Base-by-base conservation (phyloP, 306 rosid species). In the Begonia fuchsioides region DNA sequence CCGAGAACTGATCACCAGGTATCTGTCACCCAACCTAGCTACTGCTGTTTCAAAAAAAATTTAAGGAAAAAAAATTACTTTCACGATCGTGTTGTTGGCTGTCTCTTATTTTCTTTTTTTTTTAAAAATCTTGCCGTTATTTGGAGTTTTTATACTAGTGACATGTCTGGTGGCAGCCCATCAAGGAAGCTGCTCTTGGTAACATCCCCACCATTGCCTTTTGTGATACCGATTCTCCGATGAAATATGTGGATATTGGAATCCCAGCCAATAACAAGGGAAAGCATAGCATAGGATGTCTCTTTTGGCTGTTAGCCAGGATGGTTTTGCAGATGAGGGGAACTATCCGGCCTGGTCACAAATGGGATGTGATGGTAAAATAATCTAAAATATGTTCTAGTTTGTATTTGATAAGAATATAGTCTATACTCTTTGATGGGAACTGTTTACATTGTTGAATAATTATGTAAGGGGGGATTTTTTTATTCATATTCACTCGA, bases 191-290 rank as follows among this genome's bases (percentile, higher is more conserved):
- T 45, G 86, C 93, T 7, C 93, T 88, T 13, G 96, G 93, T 17
- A 88, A 88, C 15, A 88, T 83, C 26, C 96, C 95, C 1, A 83
- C 96, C 1, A 88, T 83, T 45, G 95, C 96, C 19, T 88, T 88
- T 17, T 88, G 95, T 10, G 97, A 88, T 39, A 84, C 97, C 2
- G 97, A 84, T 62, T 84, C 95, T 0, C 87, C 93, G 1, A 88
- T 88, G 95, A 15, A 73, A 2, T 74, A 81, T 56, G 97, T 88
- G 35, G 97, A 84, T 51, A 88, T 88, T 62, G 95, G 93, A 10
- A 88, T 88, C 55, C 95, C 95, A n/a, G 93, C 97, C 43, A 88
- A 84, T 45, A 88, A 84, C 63, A 88, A 88, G 73, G 97, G 97
- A 0, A 88, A 84, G 19, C 95, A 88, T 43, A 80, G 88, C 66